Percentiles rank a stretch among this genome's conserved stretches.
These are phyloP conservation scores for Sphagnum tenellum DNA, from an alignment of 225 moss, liverwort and hornwort genomes.

Conservation along the genomic window DNA sequence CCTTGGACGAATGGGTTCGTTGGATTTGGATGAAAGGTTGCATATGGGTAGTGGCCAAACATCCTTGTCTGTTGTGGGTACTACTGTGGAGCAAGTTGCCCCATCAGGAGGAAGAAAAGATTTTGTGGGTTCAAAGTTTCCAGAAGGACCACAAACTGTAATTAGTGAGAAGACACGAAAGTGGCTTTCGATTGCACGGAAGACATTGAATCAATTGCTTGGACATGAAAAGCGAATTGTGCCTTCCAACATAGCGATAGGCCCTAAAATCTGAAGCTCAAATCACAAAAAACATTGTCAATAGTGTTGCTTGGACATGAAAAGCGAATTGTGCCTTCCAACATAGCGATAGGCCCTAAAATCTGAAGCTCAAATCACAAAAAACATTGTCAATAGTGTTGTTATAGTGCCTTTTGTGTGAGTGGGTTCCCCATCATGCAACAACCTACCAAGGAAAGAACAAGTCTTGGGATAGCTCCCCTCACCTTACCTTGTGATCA, in stretches of 20 bases:
- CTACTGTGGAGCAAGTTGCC: conserved; percentile 44
- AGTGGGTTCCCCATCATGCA: no score
- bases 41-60: conserved; percentile 40
- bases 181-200: conserved; percentile 42
- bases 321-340: conserved; percentile 13
- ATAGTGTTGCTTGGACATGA: conserved; percentile 38
- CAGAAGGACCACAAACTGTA: conserved; percentile 14
- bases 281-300: no score
- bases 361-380: conserved; percentile 8
- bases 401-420: no score
- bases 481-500: no score
- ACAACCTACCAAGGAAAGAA: no score
- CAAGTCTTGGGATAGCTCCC: no score
- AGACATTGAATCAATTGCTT: conserved; percentile 31
- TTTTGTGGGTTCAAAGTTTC: conserved; percentile 14
- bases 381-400: no score
- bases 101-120: conserved; percentile 44
- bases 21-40: conserved; percentile 37
- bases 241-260: conserved; percentile 10
- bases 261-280: conserved; percentile 18
- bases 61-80: conserved; percentile 61
- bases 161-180: conserved; percentile 39
- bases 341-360: conserved; percentile 13
- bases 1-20: conserved; percentile 13
- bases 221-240: conserved; percentile 27